phyloP scores from a whole-genome alignment of 106 monocot species.

The Dendrobium nobile region DNA sequence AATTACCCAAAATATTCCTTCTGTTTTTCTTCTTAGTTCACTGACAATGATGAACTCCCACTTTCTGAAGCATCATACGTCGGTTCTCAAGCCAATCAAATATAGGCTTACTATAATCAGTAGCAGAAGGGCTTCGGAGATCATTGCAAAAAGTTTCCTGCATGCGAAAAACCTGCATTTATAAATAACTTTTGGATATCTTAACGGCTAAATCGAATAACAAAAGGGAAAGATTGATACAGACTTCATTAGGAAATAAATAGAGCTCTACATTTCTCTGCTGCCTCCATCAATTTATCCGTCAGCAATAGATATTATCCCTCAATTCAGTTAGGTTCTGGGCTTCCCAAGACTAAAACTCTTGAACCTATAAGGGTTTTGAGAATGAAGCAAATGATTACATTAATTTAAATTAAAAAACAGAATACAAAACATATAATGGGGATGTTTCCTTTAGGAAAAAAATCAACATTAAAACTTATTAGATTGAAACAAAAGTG shows the following conservation, averaged over 20 bases:
- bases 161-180: constrained; percentile 2
- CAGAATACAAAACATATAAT: not conserved
- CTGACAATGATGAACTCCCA: constrained; percentile 75
- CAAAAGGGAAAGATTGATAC: not conserved
- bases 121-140: constrained; percentile 48
- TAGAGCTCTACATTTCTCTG: constrained; percentile 55
- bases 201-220: not conserved
- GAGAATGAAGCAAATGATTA: not conserved
- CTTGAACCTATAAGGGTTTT: constrained; percentile 56
- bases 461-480: not conserved
- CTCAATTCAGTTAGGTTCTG: constrained; percentile 70
- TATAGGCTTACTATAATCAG: constrained; percentile 73
- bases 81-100: constrained; percentile 73
- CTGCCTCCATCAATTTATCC: constrained; percentile 67
- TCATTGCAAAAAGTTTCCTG: constrained; percentile 90
- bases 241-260: constrained; percentile 95
- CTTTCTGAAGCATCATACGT: constrained; percentile 51
- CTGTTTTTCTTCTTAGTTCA: constrained; percentile 58
- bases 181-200: not conserved
- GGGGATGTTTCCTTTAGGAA: not conserved
- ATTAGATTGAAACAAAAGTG: not conserved
- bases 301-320: constrained; percentile 81
- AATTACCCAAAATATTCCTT: constrained; percentile 58
- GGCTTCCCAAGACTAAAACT: constrained; percentile 81
- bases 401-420: not conserved